These are phyloP conservation scores for Botryococcus braunii DNA, from an alignment of 163 green algal genomes.

Conservation along the genomic window DNA sequence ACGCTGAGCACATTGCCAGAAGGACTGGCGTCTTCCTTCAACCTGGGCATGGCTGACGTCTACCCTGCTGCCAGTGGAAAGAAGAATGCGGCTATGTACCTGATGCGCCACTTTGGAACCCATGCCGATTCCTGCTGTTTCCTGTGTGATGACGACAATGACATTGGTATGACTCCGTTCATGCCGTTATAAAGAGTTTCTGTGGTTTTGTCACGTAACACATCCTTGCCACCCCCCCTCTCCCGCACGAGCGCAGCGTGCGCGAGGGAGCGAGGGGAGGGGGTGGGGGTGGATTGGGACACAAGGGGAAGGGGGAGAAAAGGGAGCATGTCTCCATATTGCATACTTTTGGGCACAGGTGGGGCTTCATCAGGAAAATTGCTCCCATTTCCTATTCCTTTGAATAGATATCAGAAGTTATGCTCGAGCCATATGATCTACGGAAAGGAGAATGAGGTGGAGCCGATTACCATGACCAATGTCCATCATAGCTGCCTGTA, in stretches of 20 bases:
- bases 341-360: too few species aligned
- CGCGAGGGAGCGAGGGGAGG: not conserved
- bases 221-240: not conserved
- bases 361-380: too few species aligned
- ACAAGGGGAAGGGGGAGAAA: not conserved
- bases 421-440: not conserved
- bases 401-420: not conserved
- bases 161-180: constrained; percentile 35
- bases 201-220: not conserved
- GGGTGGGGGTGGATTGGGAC: not conserved
- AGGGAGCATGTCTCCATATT: not conserved
- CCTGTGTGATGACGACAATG: constrained; percentile 84
- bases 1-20: constrained; percentile 18
- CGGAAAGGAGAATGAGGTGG: not conserved
- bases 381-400: too few species aligned
- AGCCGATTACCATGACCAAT: not conserved
- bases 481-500: not conserved
- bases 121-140: constrained; percentile 30
- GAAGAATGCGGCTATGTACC: constrained; percentile 45
- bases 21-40: constrained; percentile 46
- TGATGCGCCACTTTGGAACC: constrained; percentile 53
- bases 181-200: not conserved
- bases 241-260: not conserved
- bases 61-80: constrained; percentile 71
- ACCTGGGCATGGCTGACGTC: constrained; percentile 69